Base-by-base conservation (phyloP, 106 monocot species). In the Dioscorea alata region DNA sequence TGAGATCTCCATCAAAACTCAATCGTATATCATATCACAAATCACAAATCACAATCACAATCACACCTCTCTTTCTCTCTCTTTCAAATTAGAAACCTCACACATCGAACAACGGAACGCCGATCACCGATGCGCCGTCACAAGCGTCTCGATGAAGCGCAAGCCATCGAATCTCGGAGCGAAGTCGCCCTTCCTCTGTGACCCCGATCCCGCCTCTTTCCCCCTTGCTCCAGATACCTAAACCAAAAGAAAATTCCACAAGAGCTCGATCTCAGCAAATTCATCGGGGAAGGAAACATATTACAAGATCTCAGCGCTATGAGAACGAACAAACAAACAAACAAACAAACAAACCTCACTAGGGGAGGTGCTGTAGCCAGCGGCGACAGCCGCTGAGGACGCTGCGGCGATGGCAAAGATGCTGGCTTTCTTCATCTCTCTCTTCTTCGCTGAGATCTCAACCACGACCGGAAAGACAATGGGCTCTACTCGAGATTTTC, bases 71-170 rank as follows among this genome's bases (percentile, higher is more conserved):
- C 3, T 34, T n/a, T n/a, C 34, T 34, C 34, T 34, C 42, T 42
- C 42, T 42, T 5, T 42, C 5, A 42, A 10, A 42, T 42, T 42
- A 42, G 9, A 42, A 42, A 10, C 42, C 42, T 42, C 42, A 6
- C 34, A 4, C 42, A 10, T 8, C 42, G 42, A 42, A 8, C 42
- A 10, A 8, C 42, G 42, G 6, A 42, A 4, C 3, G 21, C 31
- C 34, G 1, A 13, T 65, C 65, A 65, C 65, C 65, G 28, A 19
- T 65, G 65, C 13, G 65, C 65, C 35, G 65, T 65, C 17, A 65
- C 65, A 16, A 65, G 65, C 15, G 65, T 65, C 65, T 65, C 65
- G 21, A 65, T 65, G 42, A 65, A 65, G n/a, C 42, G 34, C 65
- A 65, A 12, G 16, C 65, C 65, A n/a, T 65, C 65, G 35, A 65